Conservation (phyloP, 495 filamentous ascomycete species). For the Penicillium steckii region DNA sequence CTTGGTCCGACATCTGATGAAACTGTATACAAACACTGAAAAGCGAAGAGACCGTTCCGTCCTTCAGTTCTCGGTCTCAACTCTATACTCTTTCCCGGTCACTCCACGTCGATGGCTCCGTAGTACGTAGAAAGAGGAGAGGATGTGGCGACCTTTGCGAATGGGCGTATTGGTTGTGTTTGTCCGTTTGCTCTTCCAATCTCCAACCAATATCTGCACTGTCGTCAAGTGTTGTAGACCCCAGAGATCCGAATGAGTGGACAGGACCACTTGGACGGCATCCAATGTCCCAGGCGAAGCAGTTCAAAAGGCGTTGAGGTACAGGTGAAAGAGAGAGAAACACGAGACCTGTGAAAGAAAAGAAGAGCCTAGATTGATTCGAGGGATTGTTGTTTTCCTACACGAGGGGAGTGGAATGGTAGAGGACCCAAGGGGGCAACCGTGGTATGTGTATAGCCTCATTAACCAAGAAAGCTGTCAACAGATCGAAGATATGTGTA, state of each 20-base stretch:
- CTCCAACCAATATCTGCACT: constrained; percentile 1
- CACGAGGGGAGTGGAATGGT: constrained; percentile 28
- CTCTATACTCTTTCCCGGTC: neutral
- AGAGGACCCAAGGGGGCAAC: constrained; percentile 20
- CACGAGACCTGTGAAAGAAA: constrained; percentile 15
- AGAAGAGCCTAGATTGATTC: constrained; percentile 27
- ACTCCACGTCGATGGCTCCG: neutral
- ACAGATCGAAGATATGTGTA: neutral
- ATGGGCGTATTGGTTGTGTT: neutral
- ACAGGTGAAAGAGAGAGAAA: constrained; percentile 12
- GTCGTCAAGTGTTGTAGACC: constrained; percentile 13
- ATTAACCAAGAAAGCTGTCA: neutral
- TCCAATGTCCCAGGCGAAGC: constrained; percentile 26
- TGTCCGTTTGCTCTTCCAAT: neutral
- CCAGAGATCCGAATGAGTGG: constrained; percentile 27
- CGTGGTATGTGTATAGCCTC: constrained; percentile 23
- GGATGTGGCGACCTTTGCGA: neutral
- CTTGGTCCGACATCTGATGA: constrained; percentile 21
- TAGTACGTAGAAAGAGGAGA: neutral
- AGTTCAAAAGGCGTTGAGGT: constrained; percentile 14
- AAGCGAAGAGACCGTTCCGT: neutral
- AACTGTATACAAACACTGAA: neutral
- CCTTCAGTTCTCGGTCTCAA: neutral
- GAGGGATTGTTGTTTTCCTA: constrained; percentile 25
- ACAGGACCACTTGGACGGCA: constrained; percentile 26